These are phyloP conservation scores for Boletus tylopilopsis DNA, from an alignment of 768 basidiomycete genomes.

Conservation along the genomic window DNA sequence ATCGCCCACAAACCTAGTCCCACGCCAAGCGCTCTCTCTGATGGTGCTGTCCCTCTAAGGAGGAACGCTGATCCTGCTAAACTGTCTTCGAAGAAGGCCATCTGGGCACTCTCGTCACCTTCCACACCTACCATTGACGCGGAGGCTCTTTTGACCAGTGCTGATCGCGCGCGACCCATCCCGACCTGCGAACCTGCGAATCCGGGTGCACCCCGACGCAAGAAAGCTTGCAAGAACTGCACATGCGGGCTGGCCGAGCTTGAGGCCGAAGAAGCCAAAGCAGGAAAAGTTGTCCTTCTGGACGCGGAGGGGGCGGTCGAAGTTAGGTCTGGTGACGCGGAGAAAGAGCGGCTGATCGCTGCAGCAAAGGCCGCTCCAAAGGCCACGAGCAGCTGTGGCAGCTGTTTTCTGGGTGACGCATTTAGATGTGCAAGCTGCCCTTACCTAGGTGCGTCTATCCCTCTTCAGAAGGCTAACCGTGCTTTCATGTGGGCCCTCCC, in stretches of 20 bases:
- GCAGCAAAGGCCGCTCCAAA: slow-evolving; percentile 74
- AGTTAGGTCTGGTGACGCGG: slow-evolving; percentile 51
- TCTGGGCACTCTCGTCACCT: slow-evolving; percentile 79
- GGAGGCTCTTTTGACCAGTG: slow-evolving; percentile 77
- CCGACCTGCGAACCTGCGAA: slow-evolving; percentile 70
- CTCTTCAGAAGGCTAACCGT: slow-evolving; percentile 4
- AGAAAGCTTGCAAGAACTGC: slow-evolving; percentile 95
- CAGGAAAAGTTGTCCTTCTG: slow-evolving; percentile 61
- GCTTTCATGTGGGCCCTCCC: slow-evolving; percentile 5
- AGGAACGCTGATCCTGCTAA: slow-evolving; percentile 51
- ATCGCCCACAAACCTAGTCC: slow-evolving; percentile 70
- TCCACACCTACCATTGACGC: slow-evolving; percentile 76
- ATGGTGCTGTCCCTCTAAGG: slow-evolving; percentile 44
- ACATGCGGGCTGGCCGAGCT: slow-evolving; percentile 94
- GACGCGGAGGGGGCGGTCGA: slow-evolving; percentile 58
- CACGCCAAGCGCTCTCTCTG: slow-evolving; percentile 26
- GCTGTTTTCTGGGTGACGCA: slow-evolving; percentile 96
- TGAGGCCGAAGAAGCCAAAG: slow-evolving; percentile 73
- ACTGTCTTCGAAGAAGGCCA: slow-evolving; percentile 77
- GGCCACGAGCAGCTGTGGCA: slow-evolving; percentile 96
- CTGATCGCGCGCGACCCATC: slow-evolving; percentile 75
- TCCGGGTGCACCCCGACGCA: slow-evolving; percentile 54
- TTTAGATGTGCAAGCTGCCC: slow-evolving; percentile 97
- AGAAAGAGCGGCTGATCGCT: slow-evolving; percentile 59
- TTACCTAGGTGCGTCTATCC: slow-evolving; percentile 75